A percentile compares a stretch with the other conserved stretches of the same genome.
phyloP scores from a whole-genome alignment of 345 rosid genomes.

The rapeseed (Brassica napus) region Da-Ae NC_063445.1:54730501-54731000 shows the following conservation, averaged over 20 bases:
- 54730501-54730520: constrained; percentile 51
- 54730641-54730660: constrained; percentile 64
- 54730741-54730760: constrained; percentile 65
- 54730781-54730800: constrained; percentile 27
- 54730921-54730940: neutral
- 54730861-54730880: neutral
- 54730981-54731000: neutral
- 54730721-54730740: constrained; percentile 59
- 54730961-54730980: neutral
- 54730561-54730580: constrained; percentile 51
- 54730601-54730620: constrained; percentile 64
- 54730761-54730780: constrained; percentile 63
- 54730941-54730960: neutral
- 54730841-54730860: neutral
- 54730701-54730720: constrained; percentile 46
- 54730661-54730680: constrained; percentile 66
- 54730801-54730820: neutral
- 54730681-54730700: constrained; percentile 61
- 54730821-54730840: neutral
- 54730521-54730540: constrained; percentile 70
- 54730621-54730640: constrained; percentile 56
- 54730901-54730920: neutral
- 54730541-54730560: constrained; percentile 72
- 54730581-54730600: constrained; percentile 63
- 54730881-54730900: neutral